Evolutionary conservation across 768 basidiomycete genomes (phyloP).

Genomic region (Lyophyllum shimeji): DNA sequence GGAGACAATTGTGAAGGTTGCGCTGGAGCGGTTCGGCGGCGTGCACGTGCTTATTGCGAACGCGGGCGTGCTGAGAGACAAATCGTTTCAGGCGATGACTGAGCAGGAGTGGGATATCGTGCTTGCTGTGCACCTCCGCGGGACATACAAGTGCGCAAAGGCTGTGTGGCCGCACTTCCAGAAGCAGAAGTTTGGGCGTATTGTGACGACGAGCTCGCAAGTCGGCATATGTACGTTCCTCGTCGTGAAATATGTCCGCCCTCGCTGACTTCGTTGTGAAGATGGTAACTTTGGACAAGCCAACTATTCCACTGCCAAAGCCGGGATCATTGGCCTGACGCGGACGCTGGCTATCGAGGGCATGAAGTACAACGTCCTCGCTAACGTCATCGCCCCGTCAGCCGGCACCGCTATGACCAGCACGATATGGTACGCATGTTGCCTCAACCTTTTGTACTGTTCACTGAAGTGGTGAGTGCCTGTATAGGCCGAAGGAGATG

Average conservation of each 20-base stretch:
- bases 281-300: conserved; percentile 96
- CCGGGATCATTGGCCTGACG: conserved; percentile 89
- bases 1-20: conserved; percentile 83
- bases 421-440: conserved; percentile 62
- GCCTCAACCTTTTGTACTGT: not conserved
- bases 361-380: conserved; percentile 84
- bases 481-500: conserved; percentile 72
- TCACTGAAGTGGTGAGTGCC: not conserved
- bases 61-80: conserved; percentile 92
- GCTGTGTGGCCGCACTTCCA: conserved; percentile 97
- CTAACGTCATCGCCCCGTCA: conserved; percentile 83
- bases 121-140: conserved; percentile 81
- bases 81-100: conserved; percentile 86
- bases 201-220: conserved; percentile 91
- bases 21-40: conserved; percentile 82
- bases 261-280: conserved; percentile 25
- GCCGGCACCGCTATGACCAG: conserved; percentile 93
- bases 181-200: conserved; percentile 94
- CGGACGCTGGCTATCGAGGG: conserved; percentile 90
- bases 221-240: conserved; percentile 82
- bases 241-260: not conserved
- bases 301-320: conserved; percentile 93
- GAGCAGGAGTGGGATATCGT: conserved; percentile 96
- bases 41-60: conserved; percentile 91
- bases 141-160: conserved; percentile 92